These are phyloP conservation scores for Sungouiozyma ichnusensis DNA, from an alignment of 805 yeast genomes.

Conservation along the genomic window DNA sequence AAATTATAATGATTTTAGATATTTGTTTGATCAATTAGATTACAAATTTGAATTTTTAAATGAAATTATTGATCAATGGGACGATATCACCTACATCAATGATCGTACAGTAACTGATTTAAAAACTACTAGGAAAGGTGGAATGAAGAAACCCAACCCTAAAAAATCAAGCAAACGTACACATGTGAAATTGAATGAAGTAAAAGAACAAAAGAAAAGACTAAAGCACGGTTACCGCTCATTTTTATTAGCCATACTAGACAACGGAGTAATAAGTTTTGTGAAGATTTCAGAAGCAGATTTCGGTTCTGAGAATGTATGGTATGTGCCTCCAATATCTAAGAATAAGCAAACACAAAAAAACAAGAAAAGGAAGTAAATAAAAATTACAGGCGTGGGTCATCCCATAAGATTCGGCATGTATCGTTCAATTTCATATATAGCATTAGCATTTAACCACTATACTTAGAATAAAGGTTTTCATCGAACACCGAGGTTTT, in stretches of 20 bases:
- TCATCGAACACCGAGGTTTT: slow-evolving; percentile 44
- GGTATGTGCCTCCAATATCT: slow-evolving; percentile 17
- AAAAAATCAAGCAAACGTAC: background rate
- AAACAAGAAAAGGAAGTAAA: background rate
- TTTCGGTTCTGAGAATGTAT: slow-evolving; percentile 32
- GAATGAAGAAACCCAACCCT: slow-evolving; percentile 1
- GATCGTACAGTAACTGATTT: slow-evolving; percentile 8
- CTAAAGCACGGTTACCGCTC: slow-evolving; percentile 45
- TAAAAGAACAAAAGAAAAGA: slow-evolving; percentile 27
- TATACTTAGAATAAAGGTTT: slow-evolving; percentile 33
- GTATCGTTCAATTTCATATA: background rate
- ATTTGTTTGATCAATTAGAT: slow-evolving; percentile 26
- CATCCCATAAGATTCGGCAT: background rate
- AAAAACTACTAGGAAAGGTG: slow-evolving; percentile 1
- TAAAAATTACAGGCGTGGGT: background rate
- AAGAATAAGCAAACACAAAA: background rate
- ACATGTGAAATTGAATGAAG: slow-evolving; percentile 7
- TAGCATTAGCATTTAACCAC: slow-evolving; percentile 6
- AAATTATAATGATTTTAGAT: slow-evolving; percentile 32
- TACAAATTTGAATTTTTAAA: slow-evolving; percentile 27
- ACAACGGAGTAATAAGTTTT: slow-evolving; percentile 65
- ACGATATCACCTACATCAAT: slow-evolving; percentile 12
- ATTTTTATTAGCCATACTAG: slow-evolving; percentile 57
- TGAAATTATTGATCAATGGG: slow-evolving; percentile 17
- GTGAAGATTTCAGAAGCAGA: slow-evolving; percentile 42